Conservation (phyloP, 1,284 basidiomycete genomes). For the Cutaneotrichosporon sp. region DNA sequence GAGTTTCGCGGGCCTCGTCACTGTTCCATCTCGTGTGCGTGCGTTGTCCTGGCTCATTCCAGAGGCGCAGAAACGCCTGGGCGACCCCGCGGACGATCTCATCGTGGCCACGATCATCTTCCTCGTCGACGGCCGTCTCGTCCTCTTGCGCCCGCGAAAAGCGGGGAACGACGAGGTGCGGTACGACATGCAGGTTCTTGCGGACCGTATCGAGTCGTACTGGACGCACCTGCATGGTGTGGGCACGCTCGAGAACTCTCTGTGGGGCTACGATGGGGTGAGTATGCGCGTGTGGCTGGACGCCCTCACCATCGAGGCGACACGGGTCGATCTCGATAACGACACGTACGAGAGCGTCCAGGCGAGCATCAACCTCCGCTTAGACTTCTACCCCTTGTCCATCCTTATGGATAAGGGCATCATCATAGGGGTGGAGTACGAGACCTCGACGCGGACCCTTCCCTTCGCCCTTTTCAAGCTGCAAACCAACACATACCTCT, state of each 20-base stretch:
- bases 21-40: conserved; percentile 75
- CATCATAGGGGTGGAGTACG: conserved; percentile 91
- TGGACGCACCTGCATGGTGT: conserved; percentile 96
- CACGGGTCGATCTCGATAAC: conserved; percentile 47
- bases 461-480: conserved; percentile 90
- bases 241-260: conserved; percentile 85
- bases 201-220: conserved; percentile 92
- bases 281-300: conserved; percentile 92
- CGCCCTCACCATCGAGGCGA: conserved; percentile 78
- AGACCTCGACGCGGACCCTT: conserved; percentile 70
- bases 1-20: conserved; percentile 85
- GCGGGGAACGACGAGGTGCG: conserved; percentile 74
- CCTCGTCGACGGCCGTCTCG: conserved; percentile 88
- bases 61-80: conserved; percentile 86
- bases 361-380: conserved; percentile 82
- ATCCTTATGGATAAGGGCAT: conserved; percentile 98
- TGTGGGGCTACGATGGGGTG: conserved; percentile 94
- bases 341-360: conserved; percentile 64
- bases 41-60: conserved; percentile 98
- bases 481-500: conserved; percentile 88
- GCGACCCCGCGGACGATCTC: conserved; percentile 89
- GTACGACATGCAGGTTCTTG: conserved; percentile 96
- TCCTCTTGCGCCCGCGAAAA: conserved; percentile 78
- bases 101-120: conserved; percentile 92
- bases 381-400: conserved; percentile 94